A percentile compares a stretch with the other conserved stretches of the same genome.
phyloP scores from a whole-genome alignment of 768 basidiomycete genomes.

The Crassisporium funariophilum region DNA sequence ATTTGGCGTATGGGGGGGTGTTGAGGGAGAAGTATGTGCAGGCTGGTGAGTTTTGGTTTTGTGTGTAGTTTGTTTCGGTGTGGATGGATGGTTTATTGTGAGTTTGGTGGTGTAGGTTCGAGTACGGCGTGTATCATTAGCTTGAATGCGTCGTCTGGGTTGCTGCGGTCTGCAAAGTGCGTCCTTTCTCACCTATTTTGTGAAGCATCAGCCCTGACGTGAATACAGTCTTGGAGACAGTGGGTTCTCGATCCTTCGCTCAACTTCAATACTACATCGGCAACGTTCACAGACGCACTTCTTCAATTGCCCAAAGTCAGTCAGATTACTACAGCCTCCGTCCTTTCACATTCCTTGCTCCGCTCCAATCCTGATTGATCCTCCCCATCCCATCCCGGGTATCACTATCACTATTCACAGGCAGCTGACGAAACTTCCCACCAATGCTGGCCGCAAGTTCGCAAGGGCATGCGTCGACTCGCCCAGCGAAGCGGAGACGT shows the following conservation, averaged over 20 bases:
- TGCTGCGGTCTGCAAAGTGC: conserved; percentile 79
- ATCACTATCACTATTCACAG: conserved; percentile 28
- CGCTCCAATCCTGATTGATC: conserved; percentile 14
- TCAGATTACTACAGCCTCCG: no score
- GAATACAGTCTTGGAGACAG: conserved; percentile 71
- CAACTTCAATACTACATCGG: conserved; percentile 61
- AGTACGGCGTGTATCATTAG: conserved; percentile 82
- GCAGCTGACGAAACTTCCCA: conserved; percentile 56
- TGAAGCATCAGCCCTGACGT: background rate
- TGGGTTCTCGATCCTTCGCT: conserved; percentile 71
- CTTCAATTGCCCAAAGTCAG: conserved; percentile 58
- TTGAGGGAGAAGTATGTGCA: conserved; percentile 65
- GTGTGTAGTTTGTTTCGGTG: background rate
- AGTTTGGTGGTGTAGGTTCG: conserved; percentile 54
- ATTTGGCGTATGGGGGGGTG: conserved; percentile 72
- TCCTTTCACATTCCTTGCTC: conserved; percentile 7
- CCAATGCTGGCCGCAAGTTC: conserved; percentile 43
- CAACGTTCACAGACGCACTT: conserved; percentile 53
- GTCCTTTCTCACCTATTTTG: conserved; percentile 23
- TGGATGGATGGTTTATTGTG: background rate
- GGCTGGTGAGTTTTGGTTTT: conserved; percentile 54
- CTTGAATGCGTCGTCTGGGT: conserved; percentile 72
- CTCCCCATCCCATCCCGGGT: no score
- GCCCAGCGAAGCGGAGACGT: conserved; percentile 48
- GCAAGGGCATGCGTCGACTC: conserved; percentile 55